Percentiles rank a stretch among this genome's conserved stretches.
Conservation (phyloP, 495 filamentous ascomycete genomes). For the Penicillium paxilli region DNA sequence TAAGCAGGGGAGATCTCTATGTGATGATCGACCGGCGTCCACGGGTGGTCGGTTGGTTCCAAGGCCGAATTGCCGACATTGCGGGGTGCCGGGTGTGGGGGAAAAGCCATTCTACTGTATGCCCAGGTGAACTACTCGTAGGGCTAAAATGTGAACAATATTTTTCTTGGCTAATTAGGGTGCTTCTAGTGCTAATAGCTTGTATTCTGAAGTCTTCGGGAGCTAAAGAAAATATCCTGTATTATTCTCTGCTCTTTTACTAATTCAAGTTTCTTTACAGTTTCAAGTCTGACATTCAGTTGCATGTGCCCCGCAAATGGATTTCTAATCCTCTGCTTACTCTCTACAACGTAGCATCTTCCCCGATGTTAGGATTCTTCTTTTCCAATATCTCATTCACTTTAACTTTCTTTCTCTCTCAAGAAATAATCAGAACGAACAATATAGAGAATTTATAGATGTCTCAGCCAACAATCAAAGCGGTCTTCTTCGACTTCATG, state of each 20-base stretch:
- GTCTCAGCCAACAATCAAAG: constrained; percentile 26
- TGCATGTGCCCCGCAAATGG: background rate
- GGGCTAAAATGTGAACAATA: too few species aligned
- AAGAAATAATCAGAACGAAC: too few species aligned
- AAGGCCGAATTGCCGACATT: background rate
- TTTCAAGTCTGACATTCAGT: too few species aligned
- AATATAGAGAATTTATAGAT: too few species aligned
- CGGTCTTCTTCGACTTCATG: constrained; percentile 46
- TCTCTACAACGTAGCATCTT: background rate
- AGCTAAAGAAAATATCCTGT: too few species aligned
- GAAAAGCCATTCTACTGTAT: too few species aligned
- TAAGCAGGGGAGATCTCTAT: background rate
- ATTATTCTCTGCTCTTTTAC: too few species aligned
- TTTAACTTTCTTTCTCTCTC: background rate
- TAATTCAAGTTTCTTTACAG: too few species aligned
- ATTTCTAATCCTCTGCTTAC: background rate
- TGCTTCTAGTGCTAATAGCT: too few species aligned
- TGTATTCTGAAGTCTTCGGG: too few species aligned
- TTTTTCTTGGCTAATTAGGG: too few species aligned
- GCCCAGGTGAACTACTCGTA: too few species aligned
- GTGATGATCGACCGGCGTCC: background rate
- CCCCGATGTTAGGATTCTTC: background rate
- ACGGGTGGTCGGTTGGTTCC: background rate
- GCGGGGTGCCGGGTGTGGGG: background rate
- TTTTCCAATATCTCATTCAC: background rate